These are phyloP conservation scores for Zygosaccharomyces sapae DNA, from an alignment of 1,139 yeast genomes.

Conservation along the genomic window DNA sequence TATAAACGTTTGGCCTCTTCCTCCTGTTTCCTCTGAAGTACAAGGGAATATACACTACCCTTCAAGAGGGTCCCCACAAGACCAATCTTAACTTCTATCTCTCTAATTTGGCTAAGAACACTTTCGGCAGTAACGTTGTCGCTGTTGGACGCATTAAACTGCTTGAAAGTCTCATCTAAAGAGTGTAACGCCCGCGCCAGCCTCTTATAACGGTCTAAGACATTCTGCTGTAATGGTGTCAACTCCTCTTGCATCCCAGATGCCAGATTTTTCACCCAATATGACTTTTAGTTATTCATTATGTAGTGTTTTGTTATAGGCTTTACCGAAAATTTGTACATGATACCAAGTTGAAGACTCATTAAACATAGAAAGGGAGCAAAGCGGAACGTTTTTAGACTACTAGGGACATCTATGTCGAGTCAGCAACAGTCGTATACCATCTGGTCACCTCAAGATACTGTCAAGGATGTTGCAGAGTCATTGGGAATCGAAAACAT, in stretches of 20 bases:
- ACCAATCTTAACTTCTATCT: slow-evolving; percentile 59
- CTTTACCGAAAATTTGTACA: slow-evolving; percentile 1
- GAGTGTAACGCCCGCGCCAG: slow-evolving; percentile 29
- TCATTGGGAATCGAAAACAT: slow-evolving; percentile 72
- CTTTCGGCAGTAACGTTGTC: slow-evolving; percentile 31
- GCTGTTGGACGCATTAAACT: slow-evolving; percentile 20
- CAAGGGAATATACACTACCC: slow-evolving; percentile 62
- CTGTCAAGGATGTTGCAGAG: slow-evolving; percentile 95
- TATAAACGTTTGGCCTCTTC: slow-evolving; percentile 11
- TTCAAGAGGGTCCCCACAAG: slow-evolving; percentile 62
- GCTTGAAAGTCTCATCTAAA: slow-evolving; percentile 30
- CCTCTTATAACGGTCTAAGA: slow-evolving; percentile 28
- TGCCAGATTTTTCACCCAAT: neutral
- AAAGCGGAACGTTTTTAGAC: neutral
- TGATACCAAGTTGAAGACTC: neutral
- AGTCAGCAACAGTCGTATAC: slow-evolving; percentile 60
- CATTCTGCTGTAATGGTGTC: slow-evolving; percentile 31
- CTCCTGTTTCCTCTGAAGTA: slow-evolving; percentile 39
- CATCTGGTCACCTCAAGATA: slow-evolving; percentile 96
- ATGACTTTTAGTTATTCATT: neutral
- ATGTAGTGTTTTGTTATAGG: slow-evolving; percentile 1
- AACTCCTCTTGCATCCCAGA: slow-evolving; percentile 22
- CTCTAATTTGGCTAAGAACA: slow-evolving; percentile 41
- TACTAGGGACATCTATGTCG: slow-evolving; percentile 17
- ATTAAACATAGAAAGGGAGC: neutral